Conservation (phyloP, 2,329 filamentous ascomycete species). For the Xylariaceae sp. region DNA sequence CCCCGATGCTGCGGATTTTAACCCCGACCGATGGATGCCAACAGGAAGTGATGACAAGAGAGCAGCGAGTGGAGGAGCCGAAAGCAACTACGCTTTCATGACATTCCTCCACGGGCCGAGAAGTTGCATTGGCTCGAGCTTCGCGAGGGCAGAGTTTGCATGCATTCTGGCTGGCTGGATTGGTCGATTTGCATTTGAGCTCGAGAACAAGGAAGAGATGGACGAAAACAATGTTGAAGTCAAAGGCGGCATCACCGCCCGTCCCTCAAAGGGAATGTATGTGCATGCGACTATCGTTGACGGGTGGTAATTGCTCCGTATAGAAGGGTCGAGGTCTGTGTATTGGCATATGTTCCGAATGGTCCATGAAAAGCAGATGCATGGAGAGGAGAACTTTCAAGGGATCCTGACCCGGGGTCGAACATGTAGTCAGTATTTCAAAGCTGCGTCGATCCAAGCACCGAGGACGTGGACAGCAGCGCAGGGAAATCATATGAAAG, state of each 20-base stretch:
- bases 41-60: constrained; percentile 33
- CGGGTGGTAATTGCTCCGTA: constrained; percentile 51
- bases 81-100: constrained; percentile 71
- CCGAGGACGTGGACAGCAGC: too few species aligned
- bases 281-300: constrained; percentile 64
- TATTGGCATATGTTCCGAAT: too few species aligned
- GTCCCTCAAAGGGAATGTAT: constrained; percentile 68
- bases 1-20: constrained; percentile 66
- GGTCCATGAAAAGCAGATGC: too few species aligned
- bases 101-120: constrained; percentile 85
- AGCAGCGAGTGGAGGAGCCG: constrained; percentile 64
- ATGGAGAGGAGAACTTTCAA: too few species aligned
- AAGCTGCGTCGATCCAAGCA: too few species aligned
- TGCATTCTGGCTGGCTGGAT: constrained; percentile 75
- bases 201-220: constrained; percentile 55
- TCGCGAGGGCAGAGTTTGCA: constrained; percentile 81
- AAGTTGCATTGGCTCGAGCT: constrained; percentile 78
- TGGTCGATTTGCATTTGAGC: constrained; percentile 65
- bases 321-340: too few species aligned
- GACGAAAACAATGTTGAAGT: constrained; percentile 66
- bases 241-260: constrained; percentile 65
- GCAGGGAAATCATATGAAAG: too few species aligned
- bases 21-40: constrained; percentile 70
- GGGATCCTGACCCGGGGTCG: too few species aligned
- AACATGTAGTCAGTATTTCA: too few species aligned